Evolutionary conservation across 331 rosid species (phyloP).

Genomic region (Cydonia oblonga): DNA sequence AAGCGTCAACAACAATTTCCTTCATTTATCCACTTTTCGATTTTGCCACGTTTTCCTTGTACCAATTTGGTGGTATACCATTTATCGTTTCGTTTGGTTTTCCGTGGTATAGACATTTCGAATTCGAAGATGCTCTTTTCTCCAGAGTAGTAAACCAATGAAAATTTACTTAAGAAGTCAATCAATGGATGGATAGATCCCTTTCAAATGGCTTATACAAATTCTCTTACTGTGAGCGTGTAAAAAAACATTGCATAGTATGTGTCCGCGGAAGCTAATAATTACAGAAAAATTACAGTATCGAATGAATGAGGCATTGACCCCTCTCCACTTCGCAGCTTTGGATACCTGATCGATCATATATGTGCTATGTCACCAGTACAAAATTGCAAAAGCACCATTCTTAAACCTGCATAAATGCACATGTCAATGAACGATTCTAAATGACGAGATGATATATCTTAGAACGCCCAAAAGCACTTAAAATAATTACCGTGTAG

Average conservation of each 20-base stretch:
- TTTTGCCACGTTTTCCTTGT: too few species aligned
- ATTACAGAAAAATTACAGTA: slow-evolving; percentile 10
- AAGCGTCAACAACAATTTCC: too few species aligned
- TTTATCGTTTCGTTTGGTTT: too few species aligned
- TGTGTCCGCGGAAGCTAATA: not conserved
- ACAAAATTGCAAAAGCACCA: too few species aligned
- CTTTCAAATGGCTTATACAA: not conserved
- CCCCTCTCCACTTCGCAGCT: slow-evolving; percentile 3
- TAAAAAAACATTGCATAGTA: not conserved
- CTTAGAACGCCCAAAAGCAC: not conserved
- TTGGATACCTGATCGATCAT: not conserved
- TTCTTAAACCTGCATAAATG: slow-evolving; percentile 21
- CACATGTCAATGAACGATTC: not conserved
- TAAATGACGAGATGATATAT: not conserved
- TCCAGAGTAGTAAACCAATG: too few species aligned
- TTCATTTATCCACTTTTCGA: too few species aligned
- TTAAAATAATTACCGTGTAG: slow-evolving; percentile 38
- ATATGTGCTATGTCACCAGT: not conserved
- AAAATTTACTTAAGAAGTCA: too few species aligned
- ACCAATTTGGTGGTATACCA: too few species aligned
- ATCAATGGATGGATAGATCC: too few species aligned
- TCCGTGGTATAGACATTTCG: too few species aligned
- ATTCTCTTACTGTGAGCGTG: not conserved
- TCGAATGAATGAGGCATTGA: not conserved
- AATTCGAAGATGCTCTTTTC: too few species aligned